phyloP scores from a whole-genome alignment of 768 basidiomycete species.

The Nidularia pulvinata region DNA sequence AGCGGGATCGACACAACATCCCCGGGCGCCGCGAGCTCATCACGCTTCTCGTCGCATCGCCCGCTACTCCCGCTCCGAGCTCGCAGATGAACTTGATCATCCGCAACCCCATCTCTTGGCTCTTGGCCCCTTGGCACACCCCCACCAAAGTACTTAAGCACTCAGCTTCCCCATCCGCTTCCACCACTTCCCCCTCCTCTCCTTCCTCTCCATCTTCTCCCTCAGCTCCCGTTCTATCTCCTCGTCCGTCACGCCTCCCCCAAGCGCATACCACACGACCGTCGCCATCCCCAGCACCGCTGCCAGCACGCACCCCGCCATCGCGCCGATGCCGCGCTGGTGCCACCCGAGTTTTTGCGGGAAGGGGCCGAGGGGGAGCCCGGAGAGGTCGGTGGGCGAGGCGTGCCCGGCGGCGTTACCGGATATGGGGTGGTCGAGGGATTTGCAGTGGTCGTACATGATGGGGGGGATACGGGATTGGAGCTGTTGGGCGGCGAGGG shows the following conservation, averaged over 20 bases:
- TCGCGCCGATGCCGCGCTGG: constrained; percentile 71
- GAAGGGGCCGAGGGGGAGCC: constrained; percentile 70
- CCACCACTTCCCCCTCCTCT: constrained; percentile 27
- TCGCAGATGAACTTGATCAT: too few relatives aligned
- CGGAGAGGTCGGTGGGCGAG: constrained; percentile 66
- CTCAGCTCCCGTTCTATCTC: constrained; percentile 79
- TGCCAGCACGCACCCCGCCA: constrained; percentile 78
- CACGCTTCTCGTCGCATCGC: too few relatives aligned
- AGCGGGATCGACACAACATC: too few relatives aligned
- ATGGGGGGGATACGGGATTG: constrained; percentile 48
- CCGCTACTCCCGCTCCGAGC: too few relatives aligned
- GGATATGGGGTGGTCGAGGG: constrained; percentile 51
- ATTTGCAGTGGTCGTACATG: constrained; percentile 73
- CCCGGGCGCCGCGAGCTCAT: too few relatives aligned
- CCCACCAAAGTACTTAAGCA: too few relatives aligned
- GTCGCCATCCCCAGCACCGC: constrained; percentile 82
- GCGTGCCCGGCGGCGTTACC: constrained; percentile 91
- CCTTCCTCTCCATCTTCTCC: constrained; percentile 56
- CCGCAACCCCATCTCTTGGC: too few relatives aligned
- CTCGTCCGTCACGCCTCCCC: constrained; percentile 72
- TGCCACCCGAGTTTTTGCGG: constrained; percentile 74
- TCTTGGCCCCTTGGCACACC: too few relatives aligned
- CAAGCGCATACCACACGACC: constrained; percentile 86
- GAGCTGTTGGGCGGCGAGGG: constrained; percentile 62
- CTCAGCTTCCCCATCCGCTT: too few relatives aligned